phyloP scores from a whole-genome alignment of 2,329 filamentous ascomycete species.

The Colletotrichum paranaense region DNA sequence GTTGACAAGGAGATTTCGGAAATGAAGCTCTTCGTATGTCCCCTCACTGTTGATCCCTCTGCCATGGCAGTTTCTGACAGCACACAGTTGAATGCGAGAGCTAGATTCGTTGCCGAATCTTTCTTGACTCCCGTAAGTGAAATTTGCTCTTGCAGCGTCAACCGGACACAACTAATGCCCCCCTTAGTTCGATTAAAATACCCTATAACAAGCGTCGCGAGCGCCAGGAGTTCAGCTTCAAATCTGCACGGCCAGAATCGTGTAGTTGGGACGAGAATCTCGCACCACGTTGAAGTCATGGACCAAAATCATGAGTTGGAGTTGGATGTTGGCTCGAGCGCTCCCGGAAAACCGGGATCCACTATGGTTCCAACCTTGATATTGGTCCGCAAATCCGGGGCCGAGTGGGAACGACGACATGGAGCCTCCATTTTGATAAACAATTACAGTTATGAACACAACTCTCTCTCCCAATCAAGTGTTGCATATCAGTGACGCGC shows the following conservation, averaged over 20 bases:
- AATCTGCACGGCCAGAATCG: background rate
- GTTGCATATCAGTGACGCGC: background rate
- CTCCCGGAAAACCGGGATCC: constrained; percentile 27
- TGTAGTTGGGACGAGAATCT: background rate
- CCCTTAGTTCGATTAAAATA: constrained; percentile 36
- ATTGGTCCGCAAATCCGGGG: constrained; percentile 29
- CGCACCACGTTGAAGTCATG: constrained; percentile 5
- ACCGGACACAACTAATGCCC: constrained; percentile 7
- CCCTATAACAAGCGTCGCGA: constrained; percentile 12
- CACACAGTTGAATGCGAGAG: constrained; percentile 88
- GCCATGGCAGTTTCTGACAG: constrained; percentile 33
- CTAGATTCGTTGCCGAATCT: constrained; percentile 97
- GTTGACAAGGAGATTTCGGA: constrained; percentile 99
- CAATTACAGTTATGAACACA: constrained; percentile 19
- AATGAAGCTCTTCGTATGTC: constrained; percentile 98
- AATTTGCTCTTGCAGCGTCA: background rate
- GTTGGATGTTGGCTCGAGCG: constrained; percentile 34
- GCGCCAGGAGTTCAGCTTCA: background rate
- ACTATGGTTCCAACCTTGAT: constrained; percentile 24
- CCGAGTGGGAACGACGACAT: constrained; percentile 24
- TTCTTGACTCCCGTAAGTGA: constrained; percentile 88
- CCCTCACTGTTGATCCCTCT: background rate
- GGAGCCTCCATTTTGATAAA: constrained; percentile 16
- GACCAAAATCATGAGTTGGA: constrained; percentile 19
- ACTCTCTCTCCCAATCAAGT: background rate